These are phyloP conservation scores for Lachnellula willkommii DNA, from an alignment of 2,329 filamentous ascomycete species.

Conservation along the genomic window DNA sequence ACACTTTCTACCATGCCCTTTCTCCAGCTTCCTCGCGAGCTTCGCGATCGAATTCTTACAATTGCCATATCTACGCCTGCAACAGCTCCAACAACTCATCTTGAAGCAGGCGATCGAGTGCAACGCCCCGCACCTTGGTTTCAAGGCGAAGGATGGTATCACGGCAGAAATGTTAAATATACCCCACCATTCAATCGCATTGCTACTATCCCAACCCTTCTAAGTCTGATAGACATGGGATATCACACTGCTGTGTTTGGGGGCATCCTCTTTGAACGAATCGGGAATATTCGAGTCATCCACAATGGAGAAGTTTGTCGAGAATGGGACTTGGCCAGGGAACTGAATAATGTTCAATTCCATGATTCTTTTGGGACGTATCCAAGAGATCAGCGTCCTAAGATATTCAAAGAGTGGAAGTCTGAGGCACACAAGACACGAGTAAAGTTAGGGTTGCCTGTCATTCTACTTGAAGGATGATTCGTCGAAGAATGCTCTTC, in stretches of 20 bases:
- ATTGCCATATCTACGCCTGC: not conserved
- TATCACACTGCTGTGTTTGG: not conserved
- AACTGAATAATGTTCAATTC: not conserved
- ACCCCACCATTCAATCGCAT: not conserved
- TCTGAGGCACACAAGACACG: not conserved
- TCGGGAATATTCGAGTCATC: not conserved
- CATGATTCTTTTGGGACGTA: not conserved
- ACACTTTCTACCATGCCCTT: not conserved
- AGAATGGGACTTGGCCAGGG: not conserved
- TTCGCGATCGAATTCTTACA: not conserved
- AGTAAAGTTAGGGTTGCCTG: not conserved
- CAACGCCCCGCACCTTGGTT: not conserved
- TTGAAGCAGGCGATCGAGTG: not conserved
- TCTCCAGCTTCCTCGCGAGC: not conserved
- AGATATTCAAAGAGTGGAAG: not conserved
- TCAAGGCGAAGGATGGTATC: no score
- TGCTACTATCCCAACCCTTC: not conserved
- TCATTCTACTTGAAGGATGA: not conserved
- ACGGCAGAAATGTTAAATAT: not conserved
- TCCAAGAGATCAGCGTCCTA: not conserved
- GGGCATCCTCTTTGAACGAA: not conserved
- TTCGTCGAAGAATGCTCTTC: no score
- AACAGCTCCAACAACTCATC: not conserved
- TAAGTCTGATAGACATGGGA: not conserved
- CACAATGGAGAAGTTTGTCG: not conserved